Percentiles rank a stretch among this genome's conserved stretches.
Conservation (phyloP, 164 flowering plant species). For the Liriodendron chinense region DNA sequence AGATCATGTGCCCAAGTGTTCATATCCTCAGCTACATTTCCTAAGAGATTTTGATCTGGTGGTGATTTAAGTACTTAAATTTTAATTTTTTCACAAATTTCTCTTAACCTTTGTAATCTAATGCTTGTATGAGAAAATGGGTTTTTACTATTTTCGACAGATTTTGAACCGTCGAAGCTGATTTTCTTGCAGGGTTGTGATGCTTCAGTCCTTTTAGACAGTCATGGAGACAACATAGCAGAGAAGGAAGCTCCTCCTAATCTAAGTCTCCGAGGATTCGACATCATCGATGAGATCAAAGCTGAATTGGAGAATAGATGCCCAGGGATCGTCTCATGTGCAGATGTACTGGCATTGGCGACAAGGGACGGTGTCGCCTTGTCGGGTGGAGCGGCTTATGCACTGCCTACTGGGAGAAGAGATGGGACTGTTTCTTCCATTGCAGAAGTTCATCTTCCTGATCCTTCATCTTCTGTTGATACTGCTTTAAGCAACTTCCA, state of each 20-base stretch:
- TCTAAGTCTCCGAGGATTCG: slow-evolving; percentile 33
- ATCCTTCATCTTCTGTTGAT: slow-evolving; percentile 19
- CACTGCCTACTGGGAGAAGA: slow-evolving; percentile 38
- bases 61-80: too few species aligned
- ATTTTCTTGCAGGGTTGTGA: slow-evolving; percentile 37
- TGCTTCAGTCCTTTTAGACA: slow-evolving; percentile 37
- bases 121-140: not conserved
- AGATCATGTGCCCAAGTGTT: too few species aligned
- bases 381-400: slow-evolving; percentile 32
- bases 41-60: too few species aligned
- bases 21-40: too few species aligned
- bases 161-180: not conserved
- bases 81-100: too few species aligned
- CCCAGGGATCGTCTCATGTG: slow-evolving; percentile 33
- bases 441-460: slow-evolving; percentile 29
- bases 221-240: slow-evolving; percentile 16
- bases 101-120: too few species aligned
- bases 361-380: slow-evolving; percentile 31
- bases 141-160: not conserved
- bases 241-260: slow-evolving; percentile 37
- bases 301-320: slow-evolving; percentile 26
- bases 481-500: slow-evolving; percentile 17
- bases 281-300: slow-evolving; percentile 40
- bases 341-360: slow-evolving; percentile 36
- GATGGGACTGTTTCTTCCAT: slow-evolving; percentile 36